Percentiles rank a stretch among this genome's conserved stretches.
phyloP scores from a whole-genome alignment of 257 asterid species.

The Capsicum pubescens region DNA sequence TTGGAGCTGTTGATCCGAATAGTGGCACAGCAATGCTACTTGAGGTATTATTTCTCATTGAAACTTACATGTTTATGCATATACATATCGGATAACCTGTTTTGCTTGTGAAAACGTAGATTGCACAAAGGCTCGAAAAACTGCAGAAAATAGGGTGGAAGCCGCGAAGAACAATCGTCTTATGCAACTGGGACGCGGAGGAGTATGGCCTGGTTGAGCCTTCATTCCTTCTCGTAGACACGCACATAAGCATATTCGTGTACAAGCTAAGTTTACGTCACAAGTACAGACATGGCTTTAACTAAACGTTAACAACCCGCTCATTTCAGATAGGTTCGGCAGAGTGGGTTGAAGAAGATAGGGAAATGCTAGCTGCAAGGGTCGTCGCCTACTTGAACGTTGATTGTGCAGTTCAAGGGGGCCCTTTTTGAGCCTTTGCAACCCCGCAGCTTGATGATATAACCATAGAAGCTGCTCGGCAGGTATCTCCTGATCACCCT shows the following conservation, averaged over 20 bases:
- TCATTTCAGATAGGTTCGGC: conserved; percentile 75
- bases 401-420: conserved; percentile 70
- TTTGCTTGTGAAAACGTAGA: conserved; percentile 46
- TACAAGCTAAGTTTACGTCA: neutral
- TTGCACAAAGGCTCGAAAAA: conserved; percentile 66
- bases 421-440: conserved; percentile 66
- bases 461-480: conserved; percentile 60
- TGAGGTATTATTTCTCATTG: conserved; percentile 52
- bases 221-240: conserved; percentile 1
- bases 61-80: conserved; percentile 18
- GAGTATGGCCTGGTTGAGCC: conserved; percentile 84
- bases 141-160: conserved; percentile 50
- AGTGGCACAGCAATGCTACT: conserved; percentile 92
- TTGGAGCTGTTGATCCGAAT: conserved; percentile 91
- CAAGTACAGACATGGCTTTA: neutral
- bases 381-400: conserved; percentile 85
- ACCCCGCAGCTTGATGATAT: conserved; percentile 91
- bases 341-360: conserved; percentile 94
- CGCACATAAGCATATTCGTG: neutral
- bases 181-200: conserved; percentile 95
- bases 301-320: neutral
- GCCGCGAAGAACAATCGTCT: conserved; percentile 82
- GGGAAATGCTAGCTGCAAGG: conserved; percentile 69
- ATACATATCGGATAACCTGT: conserved; percentile 18
- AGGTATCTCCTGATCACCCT: conserved; percentile 47